A percentile compares a stretch with the other conserved stretches of the same genome.
Conservation (phyloP, 768 basidiomycete species). For the Phlebiopsis flavidoalba region DNA sequence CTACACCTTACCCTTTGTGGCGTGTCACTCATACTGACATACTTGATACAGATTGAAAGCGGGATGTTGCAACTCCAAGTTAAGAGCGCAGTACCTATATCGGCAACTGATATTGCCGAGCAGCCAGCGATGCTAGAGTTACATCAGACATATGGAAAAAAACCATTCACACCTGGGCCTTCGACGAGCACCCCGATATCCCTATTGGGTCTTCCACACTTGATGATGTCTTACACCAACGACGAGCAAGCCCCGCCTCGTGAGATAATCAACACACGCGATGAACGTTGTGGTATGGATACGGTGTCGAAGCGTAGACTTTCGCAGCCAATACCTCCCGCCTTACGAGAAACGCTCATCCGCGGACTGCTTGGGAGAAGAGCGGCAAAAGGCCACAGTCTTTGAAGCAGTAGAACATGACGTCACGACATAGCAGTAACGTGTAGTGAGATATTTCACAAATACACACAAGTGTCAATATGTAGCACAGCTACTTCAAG, state of each 20-base stretch:
- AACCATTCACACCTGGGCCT: conserved; percentile 34
- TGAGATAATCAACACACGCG: conserved; percentile 27
- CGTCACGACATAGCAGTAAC: too few species aligned
- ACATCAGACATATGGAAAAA: conserved; percentile 46
- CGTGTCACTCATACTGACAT: not conserved
- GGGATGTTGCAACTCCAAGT: conserved; percentile 29
- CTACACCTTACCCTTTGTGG: not conserved
- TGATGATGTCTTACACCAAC: conserved; percentile 41
- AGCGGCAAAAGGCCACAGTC: conserved; percentile 27
- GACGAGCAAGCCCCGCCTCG: conserved; percentile 30
- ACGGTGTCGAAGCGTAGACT: conserved; percentile 30
- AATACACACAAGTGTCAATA: too few species aligned
- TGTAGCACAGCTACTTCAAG: too few species aligned
- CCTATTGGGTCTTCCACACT: conserved; percentile 40
- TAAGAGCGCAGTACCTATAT: conserved; percentile 22
- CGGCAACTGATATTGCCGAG: conserved; percentile 31
- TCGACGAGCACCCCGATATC: conserved; percentile 34
- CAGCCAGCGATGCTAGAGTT: conserved; percentile 38
- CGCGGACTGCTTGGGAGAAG: conserved; percentile 35
- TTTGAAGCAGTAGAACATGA: conserved; percentile 21
- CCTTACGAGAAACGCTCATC: conserved; percentile 31
- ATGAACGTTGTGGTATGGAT: conserved; percentile 29
- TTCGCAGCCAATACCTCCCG: conserved; percentile 33
- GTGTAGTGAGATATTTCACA: too few species aligned
- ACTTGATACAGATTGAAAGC: conserved; percentile 24